A percentile compares a stretch with the other conserved stretches of the same genome.
Evolutionary conservation across 2,329 filamentous ascomycete genomes (phyloP).

Genomic region (Neonectria sp.): DNA sequence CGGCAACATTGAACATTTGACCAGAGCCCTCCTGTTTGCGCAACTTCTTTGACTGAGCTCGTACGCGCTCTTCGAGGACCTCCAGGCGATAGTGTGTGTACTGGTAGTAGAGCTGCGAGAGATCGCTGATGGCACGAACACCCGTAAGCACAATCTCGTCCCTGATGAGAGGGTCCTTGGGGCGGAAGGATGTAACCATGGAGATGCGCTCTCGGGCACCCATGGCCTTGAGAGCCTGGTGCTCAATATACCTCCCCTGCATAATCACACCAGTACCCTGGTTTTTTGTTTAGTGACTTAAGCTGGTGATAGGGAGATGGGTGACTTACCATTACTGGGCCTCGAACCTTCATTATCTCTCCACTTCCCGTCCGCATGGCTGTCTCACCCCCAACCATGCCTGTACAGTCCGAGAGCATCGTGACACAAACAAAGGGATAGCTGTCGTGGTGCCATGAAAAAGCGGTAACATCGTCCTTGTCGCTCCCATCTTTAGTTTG

Average conservation of each 20-base stretch:
- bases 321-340: slow-evolving; percentile 68
- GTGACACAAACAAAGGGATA: slow-evolving; percentile 78
- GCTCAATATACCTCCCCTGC: slow-evolving; percentile 77
- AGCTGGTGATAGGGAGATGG: slow-evolving; percentile 63
- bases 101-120: slow-evolving; percentile 30
- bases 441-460: slow-evolving; percentile 76
- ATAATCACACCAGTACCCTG: slow-evolving; percentile 74
- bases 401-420: slow-evolving; percentile 74
- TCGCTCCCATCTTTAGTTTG: too few species aligned
- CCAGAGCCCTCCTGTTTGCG: too few species aligned
- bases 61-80: slow-evolving; percentile 67
- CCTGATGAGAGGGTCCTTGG: slow-evolving; percentile 65
- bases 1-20: too few species aligned
- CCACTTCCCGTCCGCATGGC: slow-evolving; percentile 67
- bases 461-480: slow-evolving; percentile 66
- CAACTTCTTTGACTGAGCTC: too few species aligned
- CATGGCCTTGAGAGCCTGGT: slow-evolving; percentile 72
- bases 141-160: slow-evolving; percentile 75
- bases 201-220: slow-evolving; percentile 74
- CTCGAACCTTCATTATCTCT: slow-evolving; percentile 70
- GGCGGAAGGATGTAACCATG: slow-evolving; percentile 77
- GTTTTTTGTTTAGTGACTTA: slow-evolving; percentile 35
- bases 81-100: slow-evolving; percentile 35
- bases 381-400: slow-evolving; percentile 77
- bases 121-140: slow-evolving; percentile 68